A percentile compares a stretch with the other conserved stretches of the same genome.
phyloP scores from a whole-genome alignment of 495 filamentous ascomycete species.

The Penicillium pulvis region DNA sequence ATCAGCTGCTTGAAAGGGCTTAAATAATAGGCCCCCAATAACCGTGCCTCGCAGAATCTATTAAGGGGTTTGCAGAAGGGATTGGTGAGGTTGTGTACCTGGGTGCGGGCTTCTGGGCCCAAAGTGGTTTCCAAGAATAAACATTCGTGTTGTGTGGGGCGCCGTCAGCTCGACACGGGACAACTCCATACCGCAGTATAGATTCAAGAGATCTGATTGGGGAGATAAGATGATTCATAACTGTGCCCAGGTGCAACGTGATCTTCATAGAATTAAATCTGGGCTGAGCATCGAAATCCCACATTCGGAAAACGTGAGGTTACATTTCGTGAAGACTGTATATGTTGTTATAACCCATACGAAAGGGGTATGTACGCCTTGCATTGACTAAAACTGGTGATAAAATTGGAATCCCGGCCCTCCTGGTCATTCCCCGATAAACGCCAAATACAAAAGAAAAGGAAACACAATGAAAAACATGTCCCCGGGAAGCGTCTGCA shows the following conservation, averaged over 20 bases:
- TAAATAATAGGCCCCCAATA: conserved; percentile 1
- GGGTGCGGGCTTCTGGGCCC: conserved; percentile 3
- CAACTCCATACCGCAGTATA: background rate
- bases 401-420: conserved; percentile 30
- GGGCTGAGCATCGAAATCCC: conserved; percentile 12
- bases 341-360: background rate
- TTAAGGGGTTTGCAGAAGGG: conserved; percentile 6
- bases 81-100: background rate
- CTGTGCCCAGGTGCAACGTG: background rate
- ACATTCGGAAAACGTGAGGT: background rate
- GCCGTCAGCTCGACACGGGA: conserved; percentile 23
- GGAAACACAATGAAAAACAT: conserved; percentile 18
- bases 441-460: conserved; percentile 42
- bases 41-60: background rate
- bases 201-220: background rate
- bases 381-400: conserved; percentile 34
- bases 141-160: conserved; percentile 15
- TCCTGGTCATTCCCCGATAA: conserved; percentile 39
- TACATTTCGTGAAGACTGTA: background rate
- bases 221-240: background rate
- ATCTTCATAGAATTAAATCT: conserved; percentile 11
- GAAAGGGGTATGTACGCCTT: conserved; percentile 40
- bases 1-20: background rate
- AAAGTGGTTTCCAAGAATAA: conserved; percentile 21
- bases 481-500: conserved; percentile 7